Evolutionary conservation across 495 filamentous ascomycete species (phyloP), one percentile per base, ranked within the genome.

Genomic region (Podospora fimiseda): DNA sequence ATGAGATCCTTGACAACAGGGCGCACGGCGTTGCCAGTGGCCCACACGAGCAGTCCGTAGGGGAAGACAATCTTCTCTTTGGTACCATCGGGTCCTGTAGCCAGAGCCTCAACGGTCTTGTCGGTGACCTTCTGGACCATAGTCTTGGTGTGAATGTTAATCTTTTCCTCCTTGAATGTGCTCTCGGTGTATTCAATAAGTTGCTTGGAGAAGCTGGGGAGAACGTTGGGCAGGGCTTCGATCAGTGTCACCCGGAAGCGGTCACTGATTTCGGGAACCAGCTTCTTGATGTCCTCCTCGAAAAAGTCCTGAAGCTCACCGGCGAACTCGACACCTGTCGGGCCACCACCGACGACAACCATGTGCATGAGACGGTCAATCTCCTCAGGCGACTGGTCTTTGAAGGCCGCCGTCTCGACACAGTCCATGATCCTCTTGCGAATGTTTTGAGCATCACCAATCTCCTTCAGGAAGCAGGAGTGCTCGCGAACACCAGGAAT

Each of bases 361-460:
- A 96, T 97, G 77, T 97, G 94, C 65, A 99, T 76, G 51, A 99
- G 83, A 54, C 93, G 90, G 71, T 94, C 85, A 60, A 91, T 74
- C 72, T 99, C 93, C 57, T 95, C 88, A 7, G 76, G 75, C n/a
- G 80, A 77, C 74, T 97, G 94, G 61, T 91, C 91, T 81, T 96
- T 97, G 85, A 99, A 97, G 65, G 87, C 90, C 39, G 93, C 92
- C 11, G 90, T 96, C 75, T 99, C 93, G 56, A 95, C 88, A 66
- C 94, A 97, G 76, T 99, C 94, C 93, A 99, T 97, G 76, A 99
- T 94, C 70, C 88, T 88, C 76, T 89, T 96, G 62, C 93, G 89
- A 64, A 99, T 97, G 58, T 83, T 79, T 70, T 97, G 92, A 30
- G 93, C 92, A 69, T 99, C 93, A 53, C 77, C 81, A 57, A 99